Evolutionary conservation across 1,139 yeast genomes (phyloP), one percentile per base, ranked within the genome.

Genomic region (Blastobotrys buckinghamii): DNA sequence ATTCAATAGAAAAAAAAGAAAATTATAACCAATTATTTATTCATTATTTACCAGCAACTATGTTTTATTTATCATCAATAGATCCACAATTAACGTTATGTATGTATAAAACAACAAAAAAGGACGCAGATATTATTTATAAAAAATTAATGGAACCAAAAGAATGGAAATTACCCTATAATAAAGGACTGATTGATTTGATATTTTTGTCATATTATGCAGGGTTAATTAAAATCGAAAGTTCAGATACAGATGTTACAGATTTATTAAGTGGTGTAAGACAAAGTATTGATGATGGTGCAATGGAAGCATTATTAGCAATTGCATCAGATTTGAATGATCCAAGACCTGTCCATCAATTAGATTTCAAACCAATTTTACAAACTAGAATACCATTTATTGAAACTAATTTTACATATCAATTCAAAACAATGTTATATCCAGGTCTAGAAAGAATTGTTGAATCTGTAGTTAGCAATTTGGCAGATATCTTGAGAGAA

Each of bases 401-500:
- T 10, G 53, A 51, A 17, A 48, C 54, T 24, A 52, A 53, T 9
- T 44, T 57, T 9, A 53, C 59, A 9, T 52, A 50, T 1, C 59
- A 53, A 8, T 56, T 63, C 37, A 41, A 53, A 19, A 49, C 36
- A 7, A 30, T 53, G 6, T 48, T 65, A 20, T 44, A 53, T 13
- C 45, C 51, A 1, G 52, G 55, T 13, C 53, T 66, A 40, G 66
- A 61, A 47, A 61, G 65, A 1, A 79, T 88, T 53, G 76, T 84
- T 38, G 78, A 75, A 42, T 70, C 75, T 2, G 81, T 88, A 55
- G 78, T 89, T 26, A 72, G 79, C 9, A 82, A 85, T 59, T 78
- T 86, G 39, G 95, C 97, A 1, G 82, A 87, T 51, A 72, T 90
- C 15, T 72, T 92, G 50, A 84, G 90, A 5, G 84, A 83, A 59